Conservation (phyloP, 129 eudicot genomes). For the Arctium minus region DNA sequence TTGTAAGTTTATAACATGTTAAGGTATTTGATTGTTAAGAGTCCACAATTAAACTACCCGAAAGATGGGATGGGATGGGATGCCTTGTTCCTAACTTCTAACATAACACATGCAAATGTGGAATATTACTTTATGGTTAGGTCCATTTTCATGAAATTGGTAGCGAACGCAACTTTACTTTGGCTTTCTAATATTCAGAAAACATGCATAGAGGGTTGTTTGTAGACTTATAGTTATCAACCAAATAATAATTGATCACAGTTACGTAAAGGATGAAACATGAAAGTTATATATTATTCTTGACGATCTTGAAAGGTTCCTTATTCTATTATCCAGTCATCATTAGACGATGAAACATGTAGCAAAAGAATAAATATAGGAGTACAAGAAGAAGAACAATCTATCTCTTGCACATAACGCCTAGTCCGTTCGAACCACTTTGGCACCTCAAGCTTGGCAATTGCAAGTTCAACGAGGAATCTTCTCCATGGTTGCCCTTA, state of each 20-base stretch:
- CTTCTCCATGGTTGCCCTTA: background rate
- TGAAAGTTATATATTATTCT: background rate
- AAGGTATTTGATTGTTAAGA: no score
- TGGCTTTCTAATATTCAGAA: no score
- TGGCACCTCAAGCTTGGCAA: conserved; percentile 57
- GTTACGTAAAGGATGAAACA: background rate
- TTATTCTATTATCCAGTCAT: background rate
- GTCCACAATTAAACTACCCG: no score
- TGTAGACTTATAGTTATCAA: background rate
- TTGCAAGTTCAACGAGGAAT: conserved; percentile 18
- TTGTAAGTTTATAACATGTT: no score
- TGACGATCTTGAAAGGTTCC: background rate
- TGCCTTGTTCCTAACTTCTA: no score
- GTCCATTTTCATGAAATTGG: no score
- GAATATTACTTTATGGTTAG: no score
- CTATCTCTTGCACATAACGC: conserved; percentile 47
- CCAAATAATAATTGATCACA: background rate
- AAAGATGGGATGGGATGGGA: no score
- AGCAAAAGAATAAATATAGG: background rate
- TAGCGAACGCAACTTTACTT: no score
- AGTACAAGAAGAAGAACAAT: no score
- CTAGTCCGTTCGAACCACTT: conserved; percentile 50
- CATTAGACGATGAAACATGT: background rate
- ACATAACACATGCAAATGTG: no score
- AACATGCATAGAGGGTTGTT: no score